These are phyloP conservation scores for Candida sanyaensis DNA, from an alignment of 1,139 yeast genomes.

Conservation along the genomic window DNA sequence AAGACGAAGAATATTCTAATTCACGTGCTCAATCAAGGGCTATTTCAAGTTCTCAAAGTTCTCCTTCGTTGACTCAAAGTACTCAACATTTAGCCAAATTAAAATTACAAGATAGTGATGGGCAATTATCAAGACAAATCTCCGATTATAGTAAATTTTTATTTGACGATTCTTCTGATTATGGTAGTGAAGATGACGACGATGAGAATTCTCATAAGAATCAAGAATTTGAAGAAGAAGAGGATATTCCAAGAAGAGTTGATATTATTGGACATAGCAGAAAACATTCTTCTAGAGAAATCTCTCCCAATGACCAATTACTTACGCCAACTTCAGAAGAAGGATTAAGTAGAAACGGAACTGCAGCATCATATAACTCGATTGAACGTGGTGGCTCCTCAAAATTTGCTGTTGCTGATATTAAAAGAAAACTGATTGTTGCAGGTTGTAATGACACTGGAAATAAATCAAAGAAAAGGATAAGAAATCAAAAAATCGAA, in stretches of 20 bases:
- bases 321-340: slow-evolving; percentile 17
- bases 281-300: not conserved
- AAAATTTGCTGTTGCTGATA: slow-evolving; percentile 33
- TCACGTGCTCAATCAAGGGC: not conserved
- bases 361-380: slow-evolving; percentile 35
- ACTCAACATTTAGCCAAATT: not conserved
- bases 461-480: slow-evolving; percentile 4
- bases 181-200: slow-evolving; percentile 14
- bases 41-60: not conserved
- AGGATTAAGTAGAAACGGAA: slow-evolving; percentile 22
- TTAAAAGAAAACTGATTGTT: slow-evolving; percentile 16
- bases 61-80: not conserved
- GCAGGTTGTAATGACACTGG: slow-evolving; percentile 2
- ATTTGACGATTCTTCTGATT: slow-evolving; percentile 20
- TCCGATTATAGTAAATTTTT: slow-evolving; percentile 38
- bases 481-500: slow-evolving; percentile 7
- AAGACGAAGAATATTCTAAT: slow-evolving; percentile 6
- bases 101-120: slow-evolving; percentile 6
- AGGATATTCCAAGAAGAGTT: slow-evolving; percentile 5
- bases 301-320: slow-evolving; percentile 13
- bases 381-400: slow-evolving; percentile 40
- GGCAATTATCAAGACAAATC: slow-evolving; percentile 23
- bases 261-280: slow-evolving; percentile 2
- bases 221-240: slow-evolving; percentile 2
- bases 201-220: not conserved